Conservation (phyloP, 192 early-diverging fungal genomes). For the Chytriomyces confervae region DNA sequence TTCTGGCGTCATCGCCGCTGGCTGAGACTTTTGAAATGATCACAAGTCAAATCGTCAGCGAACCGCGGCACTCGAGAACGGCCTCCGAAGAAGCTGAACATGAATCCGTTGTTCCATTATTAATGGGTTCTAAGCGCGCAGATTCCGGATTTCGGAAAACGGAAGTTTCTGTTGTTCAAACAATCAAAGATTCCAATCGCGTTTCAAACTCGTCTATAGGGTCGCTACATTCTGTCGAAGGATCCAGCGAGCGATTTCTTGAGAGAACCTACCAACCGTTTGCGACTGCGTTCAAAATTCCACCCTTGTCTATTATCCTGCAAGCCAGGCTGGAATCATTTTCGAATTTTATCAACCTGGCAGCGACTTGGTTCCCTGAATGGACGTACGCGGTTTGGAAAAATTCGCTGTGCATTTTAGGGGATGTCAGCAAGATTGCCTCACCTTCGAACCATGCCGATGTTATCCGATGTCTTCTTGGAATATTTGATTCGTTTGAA, state of each 20-base stretch:
- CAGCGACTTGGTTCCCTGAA: conserved; percentile 7
- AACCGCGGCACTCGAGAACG: not conserved
- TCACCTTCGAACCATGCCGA: conserved; percentile 67
- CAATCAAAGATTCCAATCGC: not conserved
- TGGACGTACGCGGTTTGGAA: conserved; percentile 69
- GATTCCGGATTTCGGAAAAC: not conserved
- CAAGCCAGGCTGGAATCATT: conserved; percentile 57
- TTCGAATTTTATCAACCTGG: conserved; percentile 48
- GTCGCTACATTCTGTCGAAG: conserved; percentile 31
- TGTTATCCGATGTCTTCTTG: conserved; percentile 68
- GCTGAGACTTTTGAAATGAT: not conserved
- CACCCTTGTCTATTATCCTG: conserved; percentile 1
- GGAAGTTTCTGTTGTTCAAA: conserved; percentile 3
- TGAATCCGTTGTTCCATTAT: not conserved
- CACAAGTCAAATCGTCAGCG: not conserved
- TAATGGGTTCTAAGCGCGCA: not conserved
- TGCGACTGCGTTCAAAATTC: conserved; percentile 6
- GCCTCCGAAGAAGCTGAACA: not conserved
- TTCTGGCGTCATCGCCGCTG: conserved; percentile 23
- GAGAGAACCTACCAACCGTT: conserved; percentile 10
- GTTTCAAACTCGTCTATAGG: conserved; percentile 31
- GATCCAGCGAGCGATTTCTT: conserved; percentile 8
- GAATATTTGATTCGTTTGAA: conserved; percentile 71
- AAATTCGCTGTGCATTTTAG: conserved; percentile 77
- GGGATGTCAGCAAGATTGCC: conserved; percentile 72